Conservation (phyloP, 805 yeast species). For the Saccharomyces kudriavzevii region DNA sequence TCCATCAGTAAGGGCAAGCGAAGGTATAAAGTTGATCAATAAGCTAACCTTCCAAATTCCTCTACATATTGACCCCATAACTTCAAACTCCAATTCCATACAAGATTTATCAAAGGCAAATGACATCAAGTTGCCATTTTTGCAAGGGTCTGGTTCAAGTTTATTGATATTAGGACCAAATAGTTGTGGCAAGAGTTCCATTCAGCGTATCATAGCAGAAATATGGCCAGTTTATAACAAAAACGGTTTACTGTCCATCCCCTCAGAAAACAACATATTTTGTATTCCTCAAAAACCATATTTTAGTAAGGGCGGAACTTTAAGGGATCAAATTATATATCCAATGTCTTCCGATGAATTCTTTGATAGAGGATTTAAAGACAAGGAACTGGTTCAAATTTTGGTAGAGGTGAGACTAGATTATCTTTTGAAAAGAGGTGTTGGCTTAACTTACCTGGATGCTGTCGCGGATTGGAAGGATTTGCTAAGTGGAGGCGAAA, state of each 20-base stretch:
- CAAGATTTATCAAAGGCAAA: conserved; percentile 26
- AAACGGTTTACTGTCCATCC: conserved; percentile 71
- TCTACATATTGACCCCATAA: conserved; percentile 20
- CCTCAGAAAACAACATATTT: conserved; percentile 58
- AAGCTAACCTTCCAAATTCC: conserved; percentile 51
- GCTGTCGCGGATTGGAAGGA: conserved; percentile 70
- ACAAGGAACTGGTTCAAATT: conserved; percentile 57
- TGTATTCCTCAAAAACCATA: conserved; percentile 84
- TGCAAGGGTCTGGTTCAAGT: conserved; percentile 46
- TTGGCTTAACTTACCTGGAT: conserved; percentile 40
- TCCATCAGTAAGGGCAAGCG: conserved; percentile 57
- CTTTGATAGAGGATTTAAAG: conserved; percentile 62
- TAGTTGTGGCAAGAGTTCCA: conserved; percentile 84
- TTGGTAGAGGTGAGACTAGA: conserved; percentile 72
- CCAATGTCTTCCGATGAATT: conserved; percentile 75
- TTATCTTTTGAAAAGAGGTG: conserved; percentile 62
- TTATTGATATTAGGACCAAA: conserved; percentile 77
- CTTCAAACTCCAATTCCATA: conserved; percentile 29
- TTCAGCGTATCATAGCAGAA: conserved; percentile 75
- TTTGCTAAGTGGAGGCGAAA: conserved; percentile 93
- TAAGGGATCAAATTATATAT: conserved; percentile 85
- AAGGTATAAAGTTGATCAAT: conserved; percentile 53
- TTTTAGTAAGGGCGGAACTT: conserved; percentile 65
- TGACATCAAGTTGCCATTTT: conserved; percentile 20
- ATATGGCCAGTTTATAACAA: conserved; percentile 79